Percentiles rank a stretch among this genome's conserved stretches.
These are phyloP conservation scores for Microbotryum intermedium DNA, from an alignment of 1,284 basidiomycete genomes.

Conservation along the genomic window DNA sequence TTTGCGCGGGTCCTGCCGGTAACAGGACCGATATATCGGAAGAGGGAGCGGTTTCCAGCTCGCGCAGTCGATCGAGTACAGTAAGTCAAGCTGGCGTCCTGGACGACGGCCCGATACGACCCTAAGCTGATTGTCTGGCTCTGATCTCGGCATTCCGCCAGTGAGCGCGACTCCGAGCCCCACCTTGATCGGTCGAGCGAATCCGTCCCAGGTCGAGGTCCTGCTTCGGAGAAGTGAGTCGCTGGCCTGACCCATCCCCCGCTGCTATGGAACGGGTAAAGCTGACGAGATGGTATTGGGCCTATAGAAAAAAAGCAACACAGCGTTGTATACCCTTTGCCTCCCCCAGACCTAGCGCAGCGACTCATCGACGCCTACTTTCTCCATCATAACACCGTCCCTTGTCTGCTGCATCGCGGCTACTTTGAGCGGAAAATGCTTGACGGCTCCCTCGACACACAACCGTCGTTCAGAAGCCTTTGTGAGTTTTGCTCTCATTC, in stretches of 20 bases:
- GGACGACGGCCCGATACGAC: no score
- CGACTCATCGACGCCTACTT: conserved; percentile 64
- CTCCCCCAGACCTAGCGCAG: conserved; percentile 48
- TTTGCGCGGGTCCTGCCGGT: not conserved
- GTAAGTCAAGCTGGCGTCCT: no score
- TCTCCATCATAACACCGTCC: conserved; percentile 50
- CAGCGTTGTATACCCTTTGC: not conserved
- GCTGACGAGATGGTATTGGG: not conserved
- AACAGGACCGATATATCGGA: conserved; percentile 25
- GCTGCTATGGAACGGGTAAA: no score
- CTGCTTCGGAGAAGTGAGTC: no score
- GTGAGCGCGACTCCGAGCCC: no score
- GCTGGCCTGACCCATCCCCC: no score
- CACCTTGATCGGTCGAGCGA: no score
- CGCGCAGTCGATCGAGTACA: conserved; percentile 10
- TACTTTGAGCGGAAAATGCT: conserved; percentile 58
- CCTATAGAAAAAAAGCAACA: not conserved
- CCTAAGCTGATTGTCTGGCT: no score
- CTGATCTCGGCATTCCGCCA: no score
- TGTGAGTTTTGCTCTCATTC: conserved; percentile 38
- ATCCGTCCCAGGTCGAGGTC: no score
- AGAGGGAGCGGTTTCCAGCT: conserved; percentile 25
- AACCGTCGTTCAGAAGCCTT: conserved; percentile 57
- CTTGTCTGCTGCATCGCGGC: conserved; percentile 67
- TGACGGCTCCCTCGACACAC: conserved; percentile 52